phyloP scores from a whole-genome alignment of 225 moss, liverwort and hornwort genomes.

The Bryoerythrophyllum caledonicum region DNA sequence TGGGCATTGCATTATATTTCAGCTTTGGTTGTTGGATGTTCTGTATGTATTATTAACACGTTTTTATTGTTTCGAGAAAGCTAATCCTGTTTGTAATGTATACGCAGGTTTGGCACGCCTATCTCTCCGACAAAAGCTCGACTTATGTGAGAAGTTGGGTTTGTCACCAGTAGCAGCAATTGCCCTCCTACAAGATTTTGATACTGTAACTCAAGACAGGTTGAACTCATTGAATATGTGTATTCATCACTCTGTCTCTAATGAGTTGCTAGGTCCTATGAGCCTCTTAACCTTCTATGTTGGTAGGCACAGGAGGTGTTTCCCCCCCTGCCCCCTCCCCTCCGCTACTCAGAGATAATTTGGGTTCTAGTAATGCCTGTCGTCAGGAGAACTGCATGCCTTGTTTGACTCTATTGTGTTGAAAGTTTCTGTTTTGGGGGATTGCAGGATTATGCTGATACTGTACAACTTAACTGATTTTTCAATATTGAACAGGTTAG shows the following conservation, averaged over 20 bases:
- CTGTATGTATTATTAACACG: constrained; percentile 11
- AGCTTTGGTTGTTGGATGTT: constrained; percentile 20
- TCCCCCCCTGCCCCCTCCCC: background rate
- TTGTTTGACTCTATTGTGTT: constrained; percentile 2
- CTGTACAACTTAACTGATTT: constrained; percentile 12
- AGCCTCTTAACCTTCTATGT: constrained; percentile 12
- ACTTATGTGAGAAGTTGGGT: constrained; percentile 79
- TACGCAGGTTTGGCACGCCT: constrained; percentile 75
- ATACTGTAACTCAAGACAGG: constrained; percentile 65
- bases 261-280: constrained; percentile 9
- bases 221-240: constrained; percentile 27
- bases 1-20: constrained; percentile 13
- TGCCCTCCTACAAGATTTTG: constrained; percentile 69
- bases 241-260: background rate
- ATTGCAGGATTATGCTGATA: constrained; percentile 12
- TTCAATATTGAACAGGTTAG: constrained; percentile 51
- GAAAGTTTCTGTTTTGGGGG: constrained; percentile 6
- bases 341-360: background rate
- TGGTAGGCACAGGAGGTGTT: background rate
- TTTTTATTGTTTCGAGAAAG: constrained; percentile 16
- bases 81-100: constrained; percentile 19
- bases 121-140: constrained; percentile 72
- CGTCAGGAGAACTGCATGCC: constrained; percentile 16
- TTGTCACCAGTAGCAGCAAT: constrained; percentile 64
- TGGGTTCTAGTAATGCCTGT: constrained; percentile 15